Conservation (phyloP, 2,329 filamentous ascomycete genomes). For the Penicillium italicum region DNA sequence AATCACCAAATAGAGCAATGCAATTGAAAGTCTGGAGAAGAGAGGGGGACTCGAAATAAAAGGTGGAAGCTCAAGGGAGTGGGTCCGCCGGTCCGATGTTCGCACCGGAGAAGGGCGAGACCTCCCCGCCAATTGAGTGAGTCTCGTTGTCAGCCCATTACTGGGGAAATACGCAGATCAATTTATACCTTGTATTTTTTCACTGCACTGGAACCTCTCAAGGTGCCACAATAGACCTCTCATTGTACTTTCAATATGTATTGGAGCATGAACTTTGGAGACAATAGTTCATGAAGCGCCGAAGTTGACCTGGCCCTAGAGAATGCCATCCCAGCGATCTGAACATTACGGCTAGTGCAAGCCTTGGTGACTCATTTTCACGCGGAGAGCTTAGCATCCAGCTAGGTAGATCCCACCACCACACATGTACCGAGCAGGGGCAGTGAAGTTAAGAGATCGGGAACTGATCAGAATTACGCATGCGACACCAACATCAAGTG, state of each 20-base stretch:
- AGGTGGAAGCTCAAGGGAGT: conserved; percentile 11
- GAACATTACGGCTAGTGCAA: too few relatives aligned
- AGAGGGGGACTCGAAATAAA: conserved; percentile 19
- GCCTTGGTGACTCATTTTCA: too few relatives aligned
- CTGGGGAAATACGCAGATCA: not conserved
- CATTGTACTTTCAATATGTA: not conserved
- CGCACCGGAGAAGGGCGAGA: not conserved
- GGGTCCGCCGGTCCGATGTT: not conserved
- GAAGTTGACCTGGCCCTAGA: not conserved
- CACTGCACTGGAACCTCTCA: not conserved
- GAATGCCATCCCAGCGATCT: too few relatives aligned
- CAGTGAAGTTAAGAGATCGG: too few relatives aligned
- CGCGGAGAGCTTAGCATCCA: too few relatives aligned
- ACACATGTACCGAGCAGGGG: too few relatives aligned
- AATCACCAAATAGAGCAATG: conserved; percentile 11
- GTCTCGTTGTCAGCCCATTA: conserved; percentile 2
- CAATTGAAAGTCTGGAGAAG: conserved; percentile 13
- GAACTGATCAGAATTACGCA: too few relatives aligned
- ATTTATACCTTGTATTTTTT: not conserved
- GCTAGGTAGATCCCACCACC: too few relatives aligned
- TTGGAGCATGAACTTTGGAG: not conserved
- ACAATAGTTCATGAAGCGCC: not conserved
- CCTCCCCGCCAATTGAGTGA: conserved; percentile 18
- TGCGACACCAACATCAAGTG: too few relatives aligned
- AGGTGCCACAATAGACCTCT: not conserved